phyloP scores from a whole-genome alignment of 805 yeast genomes.

The Candida dendrica region DNA sequence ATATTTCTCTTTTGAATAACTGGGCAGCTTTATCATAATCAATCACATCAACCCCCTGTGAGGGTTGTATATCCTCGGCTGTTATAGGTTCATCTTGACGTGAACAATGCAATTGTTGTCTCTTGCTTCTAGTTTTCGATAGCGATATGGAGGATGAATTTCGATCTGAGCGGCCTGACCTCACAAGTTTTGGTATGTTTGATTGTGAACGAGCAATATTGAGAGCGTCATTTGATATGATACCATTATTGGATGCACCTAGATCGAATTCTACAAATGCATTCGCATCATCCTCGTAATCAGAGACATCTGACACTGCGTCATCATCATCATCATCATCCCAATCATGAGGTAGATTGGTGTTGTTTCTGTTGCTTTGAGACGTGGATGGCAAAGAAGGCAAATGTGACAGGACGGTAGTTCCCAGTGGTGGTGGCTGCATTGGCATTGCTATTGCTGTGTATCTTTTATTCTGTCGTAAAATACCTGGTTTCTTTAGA shows the following conservation, averaged over 20 bases:
- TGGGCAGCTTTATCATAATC: not conserved
- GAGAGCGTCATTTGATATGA: constrained; percentile 7
- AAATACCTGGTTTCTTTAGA: no score
- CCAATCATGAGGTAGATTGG: not conserved
- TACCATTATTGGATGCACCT: constrained; percentile 16
- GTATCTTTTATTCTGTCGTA: no score
- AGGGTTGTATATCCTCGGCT: no score
- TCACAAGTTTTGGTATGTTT: not conserved
- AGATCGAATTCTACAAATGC: constrained; percentile 30
- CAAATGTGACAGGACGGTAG: no score
- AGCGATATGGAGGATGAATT: not conserved
- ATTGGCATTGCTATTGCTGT: no score
- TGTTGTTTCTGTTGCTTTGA: no score
- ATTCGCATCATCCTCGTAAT: constrained; percentile 1
- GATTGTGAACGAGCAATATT: not conserved
- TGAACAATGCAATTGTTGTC: no score
- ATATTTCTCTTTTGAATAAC: not conserved
- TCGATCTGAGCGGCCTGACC: not conserved
- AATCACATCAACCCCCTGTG: not conserved
- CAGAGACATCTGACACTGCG: not conserved
- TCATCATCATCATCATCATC: not conserved
- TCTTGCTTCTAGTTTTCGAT: not conserved
- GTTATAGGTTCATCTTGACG: no score
- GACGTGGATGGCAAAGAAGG: no score
- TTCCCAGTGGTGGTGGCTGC: no score